Base-by-base conservation (phyloP, 345 rosid species). In the Eutrema yunnanense region DNA sequence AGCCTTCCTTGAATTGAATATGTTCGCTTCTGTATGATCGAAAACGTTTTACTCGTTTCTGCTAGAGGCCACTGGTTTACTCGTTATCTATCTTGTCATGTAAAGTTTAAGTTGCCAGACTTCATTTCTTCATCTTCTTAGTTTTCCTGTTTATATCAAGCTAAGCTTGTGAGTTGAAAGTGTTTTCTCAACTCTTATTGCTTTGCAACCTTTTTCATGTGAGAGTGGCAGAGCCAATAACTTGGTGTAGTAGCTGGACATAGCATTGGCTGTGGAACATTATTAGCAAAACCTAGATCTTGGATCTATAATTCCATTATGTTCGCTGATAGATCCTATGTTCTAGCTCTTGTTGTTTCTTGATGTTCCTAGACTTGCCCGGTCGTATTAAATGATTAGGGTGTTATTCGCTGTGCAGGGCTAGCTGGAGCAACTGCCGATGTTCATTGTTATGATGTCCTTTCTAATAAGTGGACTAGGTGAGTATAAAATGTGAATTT, bases 341-440 rank as follows among this genome's bases (percentile, higher is more conserved):
- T 10, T 50, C 54, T 59, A 50, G 40, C 55, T 41, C 62, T 56
- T 55, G 36, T 26, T 47, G 2, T 65, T 40, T 49, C 50, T 49
- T 32, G 37, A 51, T 22, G 40, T n/a, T 75, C 4, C 26, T 46
- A 61, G 69, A 67, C 33, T 75, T 32, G 7, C 10, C 46, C 11
- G 6, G 60, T 49, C 57, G 8, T 34, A 34, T 42, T 36, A n/a
- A 26, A 52, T 68, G 50, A 62, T 37, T 63, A n/a, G 48, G 36
- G 37, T 77, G 81, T 67, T 74, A 62, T 74, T 70, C 75, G 74
- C 53, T 71, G 58, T 71, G 77, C 90, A 91, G 97, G 97, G 69
- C 82, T 91, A 65, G 92, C 97, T 30, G 97, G 97, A 59, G 97
- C 97, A 46, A 91, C 97, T 47, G 97, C 97, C 16, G 97, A 91